Evolutionary conservation across 106 monocot genomes (phyloP).

Genomic region (Chionographis japonica): DNA sequence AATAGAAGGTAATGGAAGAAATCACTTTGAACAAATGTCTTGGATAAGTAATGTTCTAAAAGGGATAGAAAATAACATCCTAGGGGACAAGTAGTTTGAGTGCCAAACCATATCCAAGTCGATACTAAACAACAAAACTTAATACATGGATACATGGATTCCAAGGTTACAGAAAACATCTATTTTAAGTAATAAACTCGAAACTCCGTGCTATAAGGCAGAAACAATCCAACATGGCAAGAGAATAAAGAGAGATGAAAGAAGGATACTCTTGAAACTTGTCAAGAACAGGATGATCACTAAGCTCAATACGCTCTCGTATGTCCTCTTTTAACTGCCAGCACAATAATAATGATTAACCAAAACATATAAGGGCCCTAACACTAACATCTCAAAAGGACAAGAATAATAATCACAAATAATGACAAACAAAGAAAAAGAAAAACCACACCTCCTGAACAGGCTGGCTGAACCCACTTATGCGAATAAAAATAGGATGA

Average conservation of each 20-base stretch:
- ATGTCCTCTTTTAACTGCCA: conserved; percentile 89
- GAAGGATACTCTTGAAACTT: conserved; percentile 89
- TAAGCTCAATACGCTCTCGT: conserved; percentile 85
- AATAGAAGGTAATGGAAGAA: too few relatives aligned
- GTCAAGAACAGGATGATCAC: conserved; percentile 95
- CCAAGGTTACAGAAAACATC: neutral
- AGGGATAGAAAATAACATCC: too few relatives aligned
- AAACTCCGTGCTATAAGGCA: neutral
- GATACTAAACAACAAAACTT: neutral
- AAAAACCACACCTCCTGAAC: conserved; percentile 77
- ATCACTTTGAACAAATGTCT: too few relatives aligned
- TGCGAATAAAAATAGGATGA: conserved; percentile 69
- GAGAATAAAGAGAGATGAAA: neutral
- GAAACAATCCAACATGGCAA: conserved; percentile 9
- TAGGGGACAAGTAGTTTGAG: too few relatives aligned
- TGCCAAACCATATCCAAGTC: too few relatives aligned
- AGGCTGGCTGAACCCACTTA: conserved; percentile 69
- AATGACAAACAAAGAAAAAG: conserved; percentile 1
- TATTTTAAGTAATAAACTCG: neutral
- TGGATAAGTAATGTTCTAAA: too few relatives aligned
- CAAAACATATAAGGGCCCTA: neutral
- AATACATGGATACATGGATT: neutral
- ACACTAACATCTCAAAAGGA: neutral
- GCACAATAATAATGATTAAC: conserved; percentile 3
- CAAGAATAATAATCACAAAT: neutral